Conservation (phyloP, 257 asterid species). For the Fraxinus excelsior region DNA sequence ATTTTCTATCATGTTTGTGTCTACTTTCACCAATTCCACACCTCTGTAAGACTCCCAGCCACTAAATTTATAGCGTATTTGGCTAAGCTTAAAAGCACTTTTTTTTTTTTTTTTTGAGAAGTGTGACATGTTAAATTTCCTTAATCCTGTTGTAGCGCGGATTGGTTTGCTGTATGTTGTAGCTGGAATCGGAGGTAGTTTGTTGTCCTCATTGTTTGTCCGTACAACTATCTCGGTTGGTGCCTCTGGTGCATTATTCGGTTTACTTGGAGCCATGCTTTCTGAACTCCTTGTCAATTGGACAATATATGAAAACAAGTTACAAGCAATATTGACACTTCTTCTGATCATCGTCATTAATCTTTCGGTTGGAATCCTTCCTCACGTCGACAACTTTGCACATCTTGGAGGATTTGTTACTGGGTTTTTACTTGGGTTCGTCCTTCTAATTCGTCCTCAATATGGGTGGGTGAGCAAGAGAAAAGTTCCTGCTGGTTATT, state of each 20-base stretch:
- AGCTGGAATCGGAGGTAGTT: constrained; percentile 83
- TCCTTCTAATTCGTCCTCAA: constrained; percentile 85
- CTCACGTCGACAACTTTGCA: constrained; percentile 96
- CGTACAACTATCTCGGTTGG: constrained; percentile 73
- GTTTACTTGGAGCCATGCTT: constrained; percentile 86
- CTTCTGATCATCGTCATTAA: constrained; percentile 68
- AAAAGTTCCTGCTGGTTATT: constrained; percentile 41
- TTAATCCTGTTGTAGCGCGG: constrained; percentile 44
- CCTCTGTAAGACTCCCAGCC: too few relatives aligned
- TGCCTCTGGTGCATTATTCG: constrained; percentile 92
- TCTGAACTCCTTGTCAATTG: constrained; percentile 82
- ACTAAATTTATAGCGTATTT: too few relatives aligned
- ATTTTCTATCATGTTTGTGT: too few relatives aligned
- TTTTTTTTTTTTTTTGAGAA: background rate
- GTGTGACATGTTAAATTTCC: background rate
- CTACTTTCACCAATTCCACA: too few relatives aligned
- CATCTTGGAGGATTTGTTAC: constrained; percentile 85
- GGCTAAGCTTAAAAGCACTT: too few relatives aligned
- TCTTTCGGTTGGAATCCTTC: constrained; percentile 89
- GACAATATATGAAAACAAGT: constrained; percentile 83
- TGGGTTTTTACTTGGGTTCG: constrained; percentile 77
- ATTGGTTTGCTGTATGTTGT: constrained; percentile 59
- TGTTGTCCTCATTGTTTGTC: constrained; percentile 62
- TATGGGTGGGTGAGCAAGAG: constrained; percentile 57
- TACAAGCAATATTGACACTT: constrained; percentile 61